Percentiles rank a stretch among this genome's conserved stretches.
phyloP scores from a whole-genome alignment of 2,329 filamentous ascomycete genomes.

The Fusarium agapanthi region DNA sequence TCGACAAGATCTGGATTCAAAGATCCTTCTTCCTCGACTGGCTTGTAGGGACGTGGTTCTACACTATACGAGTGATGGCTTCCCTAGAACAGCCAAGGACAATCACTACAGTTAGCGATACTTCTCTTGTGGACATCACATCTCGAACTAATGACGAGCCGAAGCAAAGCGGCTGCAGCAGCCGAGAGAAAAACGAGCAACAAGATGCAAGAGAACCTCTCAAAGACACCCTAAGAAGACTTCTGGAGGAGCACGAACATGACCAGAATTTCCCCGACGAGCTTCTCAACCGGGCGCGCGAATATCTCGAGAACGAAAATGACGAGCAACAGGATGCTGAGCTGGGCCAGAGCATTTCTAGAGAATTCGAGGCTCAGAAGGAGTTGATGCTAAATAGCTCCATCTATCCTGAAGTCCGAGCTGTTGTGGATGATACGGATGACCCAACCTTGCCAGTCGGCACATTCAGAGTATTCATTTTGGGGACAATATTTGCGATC shows the following conservation, averaged over 20 bases:
- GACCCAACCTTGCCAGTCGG: conserved; percentile 51
- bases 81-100: not conserved
- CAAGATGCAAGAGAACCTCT: not conserved
- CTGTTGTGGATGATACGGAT: conserved; percentile 55
- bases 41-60: not conserved
- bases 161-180: not conserved
- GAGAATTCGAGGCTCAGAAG: conserved; percentile 31
- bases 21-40: not conserved
- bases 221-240: conserved; percentile 7
- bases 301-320: conserved; percentile 46
- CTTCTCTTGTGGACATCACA: not conserved
- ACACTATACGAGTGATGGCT: not conserved
- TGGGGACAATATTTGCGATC: conserved; percentile 50
- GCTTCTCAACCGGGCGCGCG: conserved; percentile 51
- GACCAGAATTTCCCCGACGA: conserved; percentile 58
- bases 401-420: conserved; percentile 54
- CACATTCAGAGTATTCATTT: conserved; percentile 52
- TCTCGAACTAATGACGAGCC: not conserved
- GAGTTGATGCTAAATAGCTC: conserved; percentile 47
- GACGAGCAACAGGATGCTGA: conserved; percentile 20
- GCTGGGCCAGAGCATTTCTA: conserved; percentile 23
- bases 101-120: not conserved
- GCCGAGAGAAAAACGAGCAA: not conserved
- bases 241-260: conserved; percentile 53
- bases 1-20: not conserved